Base-by-base conservation (phyloP, 805 yeast genomes). In the Starmerella cellae region DNA sequence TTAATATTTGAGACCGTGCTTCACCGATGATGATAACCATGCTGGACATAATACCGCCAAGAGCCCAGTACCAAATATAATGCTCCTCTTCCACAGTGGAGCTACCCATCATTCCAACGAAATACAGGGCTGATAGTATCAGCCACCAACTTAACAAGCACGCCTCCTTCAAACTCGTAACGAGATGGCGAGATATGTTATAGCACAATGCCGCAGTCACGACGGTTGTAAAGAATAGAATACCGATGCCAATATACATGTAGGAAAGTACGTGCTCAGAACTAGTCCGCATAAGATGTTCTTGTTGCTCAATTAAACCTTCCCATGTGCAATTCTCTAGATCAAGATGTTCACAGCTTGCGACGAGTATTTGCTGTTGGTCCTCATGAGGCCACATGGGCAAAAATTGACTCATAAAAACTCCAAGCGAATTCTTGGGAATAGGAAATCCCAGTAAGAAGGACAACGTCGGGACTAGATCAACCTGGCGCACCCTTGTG, bases 81-180 rank as follows among this genome's bases (percentile, higher is more conserved):
- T 91, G 94, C 56, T 91, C 98, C 59, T 91, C 98, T 55, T 91
- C 98, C 16, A 91, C 80, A 44, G 87, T 67, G 22, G 95, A 87
- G 46, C 93, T 83, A 10, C 87, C 95, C 62, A 87, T 83, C 49
- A 79, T 69, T 0, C 82, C 68, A 0, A 66, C 29, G 2, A 78
- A 71, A 41, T 77, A 68, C 0, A 65, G 37, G 3, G 17, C 30
- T 31, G 68, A 34, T 17, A 64, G 36, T 52, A 55, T 55, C 43
- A 42, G 39, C 17, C 53, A 59, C 24, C 54, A 53, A 10, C 46
- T 49, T 4, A 51, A 23, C 30, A 39, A 6, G n/a, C 18, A 18
- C 10, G 18, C 18, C 11, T 14, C 37, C 4, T 27, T 2, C 9
- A 17, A 10, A 1, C n/a, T 5, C 6, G 31, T 13, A 11, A 21